Evolutionary conservation across 495 filamentous ascomycete species (phyloP).

Genomic region (Penicillium salamii): DNA sequence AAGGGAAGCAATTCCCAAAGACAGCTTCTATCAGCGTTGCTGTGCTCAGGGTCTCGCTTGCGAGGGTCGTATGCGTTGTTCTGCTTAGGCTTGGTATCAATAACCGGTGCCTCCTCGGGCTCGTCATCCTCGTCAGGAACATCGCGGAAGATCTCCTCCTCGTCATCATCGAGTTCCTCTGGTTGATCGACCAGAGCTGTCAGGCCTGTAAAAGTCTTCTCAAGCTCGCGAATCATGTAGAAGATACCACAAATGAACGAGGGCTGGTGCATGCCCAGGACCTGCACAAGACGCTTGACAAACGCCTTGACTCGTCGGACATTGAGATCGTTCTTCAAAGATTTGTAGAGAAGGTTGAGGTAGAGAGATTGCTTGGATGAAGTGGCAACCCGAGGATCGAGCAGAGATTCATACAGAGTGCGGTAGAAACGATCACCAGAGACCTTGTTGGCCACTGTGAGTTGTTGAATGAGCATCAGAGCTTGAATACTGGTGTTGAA

Average conservation of each 20-base stretch:
- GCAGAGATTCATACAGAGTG: conserved; percentile 89
- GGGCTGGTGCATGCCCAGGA: conserved; percentile 83
- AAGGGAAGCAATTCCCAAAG: conserved; percentile 89
- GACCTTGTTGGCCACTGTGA: conserved; percentile 72
- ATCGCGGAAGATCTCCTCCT: conserved; percentile 71
- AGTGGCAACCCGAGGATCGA: conserved; percentile 81
- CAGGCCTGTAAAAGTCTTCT: conserved; percentile 70
- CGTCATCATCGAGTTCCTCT: conserved; percentile 63
- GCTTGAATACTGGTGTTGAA: conserved; percentile 98
- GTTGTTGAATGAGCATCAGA: conserved; percentile 91
- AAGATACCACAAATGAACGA: conserved; percentile 87
- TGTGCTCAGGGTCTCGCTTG: conserved; percentile 87
- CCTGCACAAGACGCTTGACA: conserved; percentile 85
- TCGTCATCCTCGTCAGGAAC: conserved; percentile 56
- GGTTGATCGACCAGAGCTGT: conserved; percentile 68
- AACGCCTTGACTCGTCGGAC: conserved; percentile 91
- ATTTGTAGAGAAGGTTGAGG: conserved; percentile 83
- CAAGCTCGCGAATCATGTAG: conserved; percentile 80
- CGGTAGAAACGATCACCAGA: conserved; percentile 88
- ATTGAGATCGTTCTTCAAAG: conserved; percentile 82
- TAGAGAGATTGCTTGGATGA: conserved; percentile 96
- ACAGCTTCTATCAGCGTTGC: conserved; percentile 84
- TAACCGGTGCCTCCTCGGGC: conserved; percentile 18
- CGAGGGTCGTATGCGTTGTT: conserved; percentile 69
- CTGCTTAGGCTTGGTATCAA: conserved; percentile 25